Percentiles rank a stretch among this genome's conserved stretches.
These are phyloP conservation scores for Geranomyces michiganensis DNA, from an alignment of 192 early-diverging fungal genomes.

Conservation along the genomic window DNA sequence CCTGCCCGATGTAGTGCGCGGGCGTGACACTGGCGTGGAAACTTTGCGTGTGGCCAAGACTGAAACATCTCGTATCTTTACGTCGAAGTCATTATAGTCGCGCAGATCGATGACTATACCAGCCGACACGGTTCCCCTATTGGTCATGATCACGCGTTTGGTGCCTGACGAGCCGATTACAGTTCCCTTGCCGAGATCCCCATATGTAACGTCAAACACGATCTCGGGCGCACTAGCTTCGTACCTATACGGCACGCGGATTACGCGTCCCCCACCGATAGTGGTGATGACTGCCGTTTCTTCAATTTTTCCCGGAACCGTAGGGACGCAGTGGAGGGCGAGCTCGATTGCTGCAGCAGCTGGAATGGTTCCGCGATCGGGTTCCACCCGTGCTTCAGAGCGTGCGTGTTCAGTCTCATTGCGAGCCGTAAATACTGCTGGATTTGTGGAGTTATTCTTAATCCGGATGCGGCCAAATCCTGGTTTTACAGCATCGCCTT, in stretches of 20 bases:
- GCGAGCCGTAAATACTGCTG: constrained; percentile 39
- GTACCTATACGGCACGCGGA: constrained; percentile 50
- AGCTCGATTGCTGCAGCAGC: constrained; percentile 35
- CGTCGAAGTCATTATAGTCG: constrained; percentile 40
- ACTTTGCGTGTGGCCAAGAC: not conserved
- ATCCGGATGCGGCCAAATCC: constrained; percentile 27
- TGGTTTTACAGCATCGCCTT: not conserved
- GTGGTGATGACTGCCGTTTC: constrained; percentile 42
- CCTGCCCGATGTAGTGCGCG: constrained; percentile 21
- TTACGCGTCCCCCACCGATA: constrained; percentile 40
- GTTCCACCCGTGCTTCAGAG: constrained; percentile 25
- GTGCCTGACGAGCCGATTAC: constrained; percentile 44
- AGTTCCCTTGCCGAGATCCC: constrained; percentile 34
- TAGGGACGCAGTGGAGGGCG: constrained; percentile 34
- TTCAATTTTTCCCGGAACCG: constrained; percentile 35
- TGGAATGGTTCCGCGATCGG: constrained; percentile 36
- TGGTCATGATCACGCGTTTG: constrained; percentile 26
- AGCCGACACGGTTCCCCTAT: constrained; percentile 37
- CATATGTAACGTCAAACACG: constrained; percentile 14
- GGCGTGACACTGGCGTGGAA: constrained; percentile 9
- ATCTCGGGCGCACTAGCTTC: constrained; percentile 42
- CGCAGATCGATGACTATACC: constrained; percentile 47
- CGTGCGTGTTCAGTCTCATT: not conserved
- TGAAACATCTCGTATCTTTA: constrained; percentile 17
- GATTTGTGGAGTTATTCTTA: constrained; percentile 45